Evolutionary conservation across 2,329 filamentous ascomycete genomes (phyloP).

Genomic region (Aspergillus nomiae): DNA sequence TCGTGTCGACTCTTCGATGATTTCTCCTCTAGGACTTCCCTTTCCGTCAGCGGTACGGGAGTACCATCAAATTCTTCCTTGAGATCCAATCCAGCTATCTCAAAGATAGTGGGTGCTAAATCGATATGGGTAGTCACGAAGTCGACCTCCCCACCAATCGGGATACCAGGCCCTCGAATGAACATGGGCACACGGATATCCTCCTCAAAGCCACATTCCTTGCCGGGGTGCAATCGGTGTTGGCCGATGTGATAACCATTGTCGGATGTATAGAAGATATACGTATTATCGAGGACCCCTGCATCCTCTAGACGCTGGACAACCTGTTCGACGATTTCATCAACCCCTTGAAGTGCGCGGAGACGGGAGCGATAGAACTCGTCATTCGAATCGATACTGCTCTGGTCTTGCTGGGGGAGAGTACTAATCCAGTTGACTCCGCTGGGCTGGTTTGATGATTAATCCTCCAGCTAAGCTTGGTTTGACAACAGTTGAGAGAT

Average conservation of each 20-base stretch:
- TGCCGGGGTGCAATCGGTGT: slow-evolving; percentile 58
- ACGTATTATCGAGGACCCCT: slow-evolving; percentile 51
- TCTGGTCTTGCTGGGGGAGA: slow-evolving; percentile 45
- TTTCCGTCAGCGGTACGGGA: slow-evolving; percentile 45
- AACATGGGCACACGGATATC: slow-evolving; percentile 61
- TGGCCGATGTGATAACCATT: slow-evolving; percentile 63
- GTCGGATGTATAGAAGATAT: slow-evolving; percentile 60
- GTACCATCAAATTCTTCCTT: slow-evolving; percentile 57
- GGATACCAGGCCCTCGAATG: slow-evolving; percentile 58
- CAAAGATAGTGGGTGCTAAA: slow-evolving; percentile 60
- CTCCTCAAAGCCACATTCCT: slow-evolving; percentile 58
- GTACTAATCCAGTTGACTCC: slow-evolving; percentile 48
- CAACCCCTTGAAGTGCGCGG: slow-evolving; percentile 52
- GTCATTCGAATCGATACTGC: slow-evolving; percentile 51
- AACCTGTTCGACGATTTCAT: slow-evolving; percentile 52
- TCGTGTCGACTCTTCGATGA: neutral
- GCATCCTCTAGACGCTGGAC: slow-evolving; percentile 40
- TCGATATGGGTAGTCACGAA: slow-evolving; percentile 63
- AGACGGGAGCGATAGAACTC: slow-evolving; percentile 51
- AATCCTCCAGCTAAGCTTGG: neutral
- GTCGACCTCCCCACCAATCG: slow-evolving; percentile 39
- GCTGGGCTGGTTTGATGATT: slow-evolving; percentile 27
- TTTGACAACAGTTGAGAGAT: too few species aligned
- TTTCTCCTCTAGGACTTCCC: neutral
- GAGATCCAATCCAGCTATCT: slow-evolving; percentile 36